These are phyloP conservation scores for Monosporascus cannonballus DNA, from an alignment of 2,329 filamentous ascomycete genomes.

Conservation along the genomic window DNA sequence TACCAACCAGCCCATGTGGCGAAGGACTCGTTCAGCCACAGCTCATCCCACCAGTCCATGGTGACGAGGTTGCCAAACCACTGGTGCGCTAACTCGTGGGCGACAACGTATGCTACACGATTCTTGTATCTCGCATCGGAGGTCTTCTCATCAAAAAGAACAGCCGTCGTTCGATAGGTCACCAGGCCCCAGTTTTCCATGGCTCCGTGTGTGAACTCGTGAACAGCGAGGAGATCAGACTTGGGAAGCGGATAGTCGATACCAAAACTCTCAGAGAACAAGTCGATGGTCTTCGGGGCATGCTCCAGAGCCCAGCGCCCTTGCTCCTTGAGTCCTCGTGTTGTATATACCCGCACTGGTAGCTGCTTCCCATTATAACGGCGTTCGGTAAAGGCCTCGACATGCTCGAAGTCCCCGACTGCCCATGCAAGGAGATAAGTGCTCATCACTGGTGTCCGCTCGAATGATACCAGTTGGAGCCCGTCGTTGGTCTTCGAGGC, in stretches of 20 bases:
- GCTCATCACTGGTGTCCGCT: conserved; percentile 84
- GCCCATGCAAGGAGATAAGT: conserved; percentile 91
- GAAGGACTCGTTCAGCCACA: conserved; percentile 95
- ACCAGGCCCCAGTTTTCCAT: conserved; percentile 98
- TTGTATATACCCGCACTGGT: conserved; percentile 93
- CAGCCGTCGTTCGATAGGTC: conserved; percentile 90
- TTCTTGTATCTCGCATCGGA: conserved; percentile 91
- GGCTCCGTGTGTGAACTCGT: conserved; percentile 82
- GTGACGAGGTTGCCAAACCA: conserved; percentile 96
- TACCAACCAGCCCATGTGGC: conserved; percentile 98
- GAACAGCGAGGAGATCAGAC: conserved; percentile 82
- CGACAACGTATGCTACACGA: conserved; percentile 91
- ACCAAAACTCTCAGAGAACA: conserved; percentile 90
- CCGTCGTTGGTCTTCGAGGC: conserved; percentile 54
- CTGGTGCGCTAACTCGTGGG: conserved; percentile 95
- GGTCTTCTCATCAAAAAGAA: conserved; percentile 90
- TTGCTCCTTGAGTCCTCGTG: conserved; percentile 87
- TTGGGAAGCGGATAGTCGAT: conserved; percentile 93
- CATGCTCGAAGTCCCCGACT: conserved; percentile 92
- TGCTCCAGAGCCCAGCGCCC: conserved; percentile 85
- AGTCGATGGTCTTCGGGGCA: conserved; percentile 89
- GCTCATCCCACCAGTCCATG: conserved; percentile 94
- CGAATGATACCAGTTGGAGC: conserved; percentile 71
- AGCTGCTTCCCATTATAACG: conserved; percentile 87
- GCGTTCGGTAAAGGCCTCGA: conserved; percentile 84